These are phyloP conservation scores for Eucalyptus lansdowneana DNA, from an alignment of 345 rosid genomes.

Conservation along the genomic window DNA sequence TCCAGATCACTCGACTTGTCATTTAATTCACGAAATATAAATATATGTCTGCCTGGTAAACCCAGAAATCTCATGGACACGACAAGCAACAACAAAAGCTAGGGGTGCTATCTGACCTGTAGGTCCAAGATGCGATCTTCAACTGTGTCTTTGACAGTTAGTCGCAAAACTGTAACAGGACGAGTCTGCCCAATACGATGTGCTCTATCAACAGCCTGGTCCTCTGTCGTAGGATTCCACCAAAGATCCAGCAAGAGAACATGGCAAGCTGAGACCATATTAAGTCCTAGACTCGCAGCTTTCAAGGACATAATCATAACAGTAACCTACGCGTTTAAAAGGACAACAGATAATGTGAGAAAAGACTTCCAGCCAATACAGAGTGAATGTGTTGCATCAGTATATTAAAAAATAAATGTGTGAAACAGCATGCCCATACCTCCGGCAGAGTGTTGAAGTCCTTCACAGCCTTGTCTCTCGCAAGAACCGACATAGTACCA, in stretches of 20 bases:
- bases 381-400: background rate
- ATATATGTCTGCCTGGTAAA: background rate
- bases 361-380: background rate
- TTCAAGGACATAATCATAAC: constrained; percentile 96
- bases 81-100: background rate
- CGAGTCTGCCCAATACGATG: constrained; percentile 98
- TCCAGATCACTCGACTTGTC: background rate
- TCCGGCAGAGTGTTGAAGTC: constrained; percentile 90
- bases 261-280: constrained; percentile 95
- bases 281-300: constrained; percentile 97
- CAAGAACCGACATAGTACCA: constrained; percentile 93
- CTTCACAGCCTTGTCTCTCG: constrained; percentile 93
- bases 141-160: constrained; percentile 83
- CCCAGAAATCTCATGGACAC: background rate
- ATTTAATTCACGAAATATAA: background rate
- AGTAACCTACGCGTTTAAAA: constrained; percentile 36
- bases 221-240: constrained; percentile 99
- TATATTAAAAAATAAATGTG: background rate
- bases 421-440: constrained; percentile 21
- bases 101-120: constrained; percentile 31
- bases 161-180: constrained; percentile 69
- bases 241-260: constrained; percentile 85
- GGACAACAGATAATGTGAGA: background rate
- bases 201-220: constrained; percentile 96
- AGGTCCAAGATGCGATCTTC: constrained; percentile 90